Base-by-base conservation (phyloP, 345 rosid genomes). In the Fremontodendron californicum region DNA sequence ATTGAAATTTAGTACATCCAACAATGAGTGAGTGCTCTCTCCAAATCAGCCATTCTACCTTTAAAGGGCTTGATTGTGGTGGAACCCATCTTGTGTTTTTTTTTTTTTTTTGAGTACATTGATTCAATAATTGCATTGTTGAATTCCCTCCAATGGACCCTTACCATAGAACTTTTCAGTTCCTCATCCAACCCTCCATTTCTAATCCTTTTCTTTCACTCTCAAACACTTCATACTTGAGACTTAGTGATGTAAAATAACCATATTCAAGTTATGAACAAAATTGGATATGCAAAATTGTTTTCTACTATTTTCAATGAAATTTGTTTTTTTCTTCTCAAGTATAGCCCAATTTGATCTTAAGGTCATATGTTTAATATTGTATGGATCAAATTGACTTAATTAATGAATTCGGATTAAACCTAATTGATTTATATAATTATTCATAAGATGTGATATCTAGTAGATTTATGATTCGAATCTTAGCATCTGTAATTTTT, bases 121-220 rank as follows among this genome's bases (percentile, higher is more conserved):
- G 48, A 75, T 66, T 21, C 78, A 77, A 82, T 82, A 82, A 82
- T 82, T 79, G 80, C 78, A 68, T 51, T 13, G 74, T 73, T 61
- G 81, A 77, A 77, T 45, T 8, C 70, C 21, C 9, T 23, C 67
- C 16, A 23, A 23, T 51, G 54, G 39, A 6, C 60, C 12, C 77
- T 8, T 10, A 16, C 61, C 11, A n/a, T 4, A 13, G 10, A 16
- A 57, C 65, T 58, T 58, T 25, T 58, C 63, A 25, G 6, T 12
- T 67, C 33, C 2, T 35, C 23, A 12, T 2, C 31, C 54, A 13
- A 12, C n/a, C 35, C 35, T 46, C 40, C 51, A 42, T 23, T 42
- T 67, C 51, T 23, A 67, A 23, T 67, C 31, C 9, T 11, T 23
- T 68, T 43, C 0, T n/a, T 19, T n/a, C 37, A 68, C 51, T 40